Evolutionary conservation across 148 eudicot genomes (phyloP).

Genomic region (Beta vulgaris): DNA sequence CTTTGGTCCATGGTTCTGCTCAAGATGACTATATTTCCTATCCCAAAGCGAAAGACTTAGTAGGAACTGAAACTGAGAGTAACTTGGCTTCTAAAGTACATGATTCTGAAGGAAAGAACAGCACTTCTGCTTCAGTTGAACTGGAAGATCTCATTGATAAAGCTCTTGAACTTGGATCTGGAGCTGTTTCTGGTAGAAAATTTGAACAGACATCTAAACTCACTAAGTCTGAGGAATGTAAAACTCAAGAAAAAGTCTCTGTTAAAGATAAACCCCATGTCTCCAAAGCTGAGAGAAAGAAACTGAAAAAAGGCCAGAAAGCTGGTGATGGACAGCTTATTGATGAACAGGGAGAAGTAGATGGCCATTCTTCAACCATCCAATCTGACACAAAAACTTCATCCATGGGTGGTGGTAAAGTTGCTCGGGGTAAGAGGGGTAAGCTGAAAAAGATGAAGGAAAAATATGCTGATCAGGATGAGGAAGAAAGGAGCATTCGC

Average conservation of each 20-base stretch:
- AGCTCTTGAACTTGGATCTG: conserved; percentile 94
- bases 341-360: conserved; percentile 35
- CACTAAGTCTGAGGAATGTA: conserved; percentile 33
- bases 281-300: conserved; percentile 90
- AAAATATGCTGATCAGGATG: conserved; percentile 96
- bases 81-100: conserved; percentile 20
- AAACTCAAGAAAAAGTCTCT: conserved; percentile 34
- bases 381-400: conserved; percentile 44
- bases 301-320: conserved; percentile 78
- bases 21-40: conserved; percentile 25
- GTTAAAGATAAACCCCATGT: conserved; percentile 73
- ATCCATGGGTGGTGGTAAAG: conserved; percentile 56
- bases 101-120: conserved; percentile 35
- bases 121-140: conserved; percentile 39
- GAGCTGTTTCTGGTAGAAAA: conserved; percentile 46
- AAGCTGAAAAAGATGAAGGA: conserved; percentile 96
- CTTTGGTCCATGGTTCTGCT: conserved; percentile 13
- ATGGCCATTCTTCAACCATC: conserved; percentile 29
- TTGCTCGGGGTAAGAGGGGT: conserved; percentile 85
- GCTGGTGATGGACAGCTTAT: conserved; percentile 33
- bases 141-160: conserved; percentile 90
- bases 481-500: conserved; percentile 86
- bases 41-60: conserved; percentile 28
- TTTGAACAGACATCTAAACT: conserved; percentile 50
- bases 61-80: conserved; percentile 33